These are phyloP conservation scores for Cladosporium oxysporum DNA, from an alignment of 2,329 filamentous ascomycete genomes.

Conservation along the genomic window DNA sequence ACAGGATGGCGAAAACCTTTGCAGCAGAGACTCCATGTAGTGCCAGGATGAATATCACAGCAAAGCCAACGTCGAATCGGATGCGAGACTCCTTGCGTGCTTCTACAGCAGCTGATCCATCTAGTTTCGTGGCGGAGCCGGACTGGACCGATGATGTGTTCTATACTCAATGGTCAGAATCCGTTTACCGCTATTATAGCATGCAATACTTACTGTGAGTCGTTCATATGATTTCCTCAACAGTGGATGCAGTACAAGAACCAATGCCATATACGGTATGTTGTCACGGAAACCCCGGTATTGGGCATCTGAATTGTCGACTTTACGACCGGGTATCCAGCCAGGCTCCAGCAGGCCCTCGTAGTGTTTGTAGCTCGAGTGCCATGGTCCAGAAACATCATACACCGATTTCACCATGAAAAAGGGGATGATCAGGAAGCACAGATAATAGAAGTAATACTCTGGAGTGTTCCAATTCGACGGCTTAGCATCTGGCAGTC, in stretches of 20 bases:
- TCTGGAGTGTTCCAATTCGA: slow-evolving; percentile 85
- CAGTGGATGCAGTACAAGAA: slow-evolving; percentile 78
- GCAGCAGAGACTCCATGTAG: slow-evolving; percentile 83
- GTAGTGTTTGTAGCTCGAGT: slow-evolving; percentile 79
- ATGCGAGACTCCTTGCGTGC: slow-evolving; percentile 21
- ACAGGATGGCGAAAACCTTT: slow-evolving; percentile 81
- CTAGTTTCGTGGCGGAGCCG: not conserved
- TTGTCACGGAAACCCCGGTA: slow-evolving; percentile 85
- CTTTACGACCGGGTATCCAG: slow-evolving; percentile 90
- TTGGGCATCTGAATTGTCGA: slow-evolving; percentile 88
- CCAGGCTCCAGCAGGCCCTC: slow-evolving; percentile 71
- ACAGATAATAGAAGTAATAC: slow-evolving; percentile 77
- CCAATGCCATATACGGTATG: slow-evolving; percentile 73
- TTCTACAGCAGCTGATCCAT: not conserved
- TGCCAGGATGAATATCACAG: slow-evolving; percentile 72
- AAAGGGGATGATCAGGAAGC: slow-evolving; percentile 69
- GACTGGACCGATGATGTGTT: not conserved
- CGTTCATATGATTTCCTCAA: slow-evolving; percentile 71
- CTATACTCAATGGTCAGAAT: slow-evolving; percentile 1
- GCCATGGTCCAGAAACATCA: slow-evolving; percentile 81
- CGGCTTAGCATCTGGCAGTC: slow-evolving; percentile 49
- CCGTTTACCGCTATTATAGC: not conserved
- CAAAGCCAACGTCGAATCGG: slow-evolving; percentile 78
- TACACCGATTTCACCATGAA: slow-evolving; percentile 88
- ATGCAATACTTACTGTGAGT: slow-evolving; percentile 28